A percentile compares a stretch with the other conserved stretches of the same genome.
phyloP scores from a whole-genome alignment of 257 asterid genomes.

The Apocynum venetum region DNA sequence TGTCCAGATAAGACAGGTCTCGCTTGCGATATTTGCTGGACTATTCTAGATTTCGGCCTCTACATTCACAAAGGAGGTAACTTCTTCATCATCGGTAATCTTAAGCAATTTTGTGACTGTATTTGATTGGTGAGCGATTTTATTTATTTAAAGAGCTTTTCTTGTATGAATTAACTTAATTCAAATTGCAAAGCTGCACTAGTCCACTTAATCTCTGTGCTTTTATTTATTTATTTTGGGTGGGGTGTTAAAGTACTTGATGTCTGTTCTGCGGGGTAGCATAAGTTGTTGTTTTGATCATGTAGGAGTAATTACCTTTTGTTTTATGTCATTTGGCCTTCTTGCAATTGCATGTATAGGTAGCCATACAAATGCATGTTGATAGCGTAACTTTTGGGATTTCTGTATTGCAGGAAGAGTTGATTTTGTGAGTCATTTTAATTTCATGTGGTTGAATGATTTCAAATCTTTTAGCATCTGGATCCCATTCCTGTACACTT shows the following conservation, averaged over 20 bases:
- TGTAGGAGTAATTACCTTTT: background rate
- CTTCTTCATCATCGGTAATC: background rate
- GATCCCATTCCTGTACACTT: background rate
- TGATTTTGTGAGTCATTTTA: background rate
- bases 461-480: background rate
- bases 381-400: background rate
- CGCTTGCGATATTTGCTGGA: conserved; percentile 64
- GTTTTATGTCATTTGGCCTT: background rate
- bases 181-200: background rate
- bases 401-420: background rate
- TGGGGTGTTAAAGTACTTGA: background rate
- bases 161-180: conserved; percentile 11
- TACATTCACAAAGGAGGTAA: conserved; percentile 56
- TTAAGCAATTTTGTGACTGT: too few relatives aligned
- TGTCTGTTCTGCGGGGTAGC: background rate
- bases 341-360: background rate
- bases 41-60: conserved; percentile 65
- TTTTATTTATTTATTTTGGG: too few relatives aligned
- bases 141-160: conserved; percentile 5
- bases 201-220: background rate
- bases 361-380: background rate
- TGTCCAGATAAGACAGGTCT: conserved; percentile 69
- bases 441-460: background rate
- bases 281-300: background rate
- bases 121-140: background rate